These are phyloP conservation scores for Crithidia thermophila DNA, from an alignment of 208 protist species.

Conservation along the genomic window DNA sequence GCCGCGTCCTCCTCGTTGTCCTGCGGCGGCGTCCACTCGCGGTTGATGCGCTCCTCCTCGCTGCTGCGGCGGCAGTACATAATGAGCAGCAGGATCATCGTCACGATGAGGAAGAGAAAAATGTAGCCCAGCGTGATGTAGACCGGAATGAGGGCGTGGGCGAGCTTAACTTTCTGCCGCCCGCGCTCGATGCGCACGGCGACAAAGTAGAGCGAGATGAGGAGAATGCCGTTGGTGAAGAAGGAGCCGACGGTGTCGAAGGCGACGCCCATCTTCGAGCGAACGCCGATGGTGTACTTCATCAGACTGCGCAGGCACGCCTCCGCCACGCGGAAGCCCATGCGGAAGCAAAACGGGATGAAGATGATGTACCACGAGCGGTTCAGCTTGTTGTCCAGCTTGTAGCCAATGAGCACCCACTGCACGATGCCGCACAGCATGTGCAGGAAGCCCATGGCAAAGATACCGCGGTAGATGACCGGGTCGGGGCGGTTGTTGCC, in stretches of 20 bases:
- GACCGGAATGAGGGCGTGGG: constrained; percentile 71
- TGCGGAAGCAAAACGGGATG: constrained; percentile 70
- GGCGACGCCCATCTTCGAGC: constrained; percentile 51
- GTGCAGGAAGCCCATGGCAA: constrained; percentile 66
- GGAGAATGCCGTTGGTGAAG: constrained; percentile 78
- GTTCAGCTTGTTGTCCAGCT: constrained; percentile 58
- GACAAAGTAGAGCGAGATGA: constrained; percentile 84
- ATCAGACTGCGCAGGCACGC: constrained; percentile 74
- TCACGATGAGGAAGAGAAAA: constrained; percentile 66
- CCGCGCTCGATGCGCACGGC: constrained; percentile 74
- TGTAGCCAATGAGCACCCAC: constrained; percentile 77
- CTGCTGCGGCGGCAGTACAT: constrained; percentile 25
- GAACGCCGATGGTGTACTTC: constrained; percentile 73
- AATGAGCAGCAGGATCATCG: constrained; percentile 57
- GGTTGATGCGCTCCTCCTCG: constrained; percentile 46
- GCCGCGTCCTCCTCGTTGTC: constrained; percentile 33
- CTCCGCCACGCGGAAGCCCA: constrained; percentile 71
- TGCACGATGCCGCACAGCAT: constrained; percentile 69
- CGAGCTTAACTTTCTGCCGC: constrained; percentile 37
- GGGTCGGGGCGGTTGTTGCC: constrained; percentile 53
- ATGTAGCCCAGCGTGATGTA: constrained; percentile 74
- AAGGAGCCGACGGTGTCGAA: constrained; percentile 88
- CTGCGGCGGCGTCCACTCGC: constrained; percentile 47
- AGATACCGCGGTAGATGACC: constrained; percentile 76
- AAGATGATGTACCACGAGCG: constrained; percentile 81